Conservation (phyloP, 352 stramenopile genomes). For the Phytophthora cryptogea region DNA sequence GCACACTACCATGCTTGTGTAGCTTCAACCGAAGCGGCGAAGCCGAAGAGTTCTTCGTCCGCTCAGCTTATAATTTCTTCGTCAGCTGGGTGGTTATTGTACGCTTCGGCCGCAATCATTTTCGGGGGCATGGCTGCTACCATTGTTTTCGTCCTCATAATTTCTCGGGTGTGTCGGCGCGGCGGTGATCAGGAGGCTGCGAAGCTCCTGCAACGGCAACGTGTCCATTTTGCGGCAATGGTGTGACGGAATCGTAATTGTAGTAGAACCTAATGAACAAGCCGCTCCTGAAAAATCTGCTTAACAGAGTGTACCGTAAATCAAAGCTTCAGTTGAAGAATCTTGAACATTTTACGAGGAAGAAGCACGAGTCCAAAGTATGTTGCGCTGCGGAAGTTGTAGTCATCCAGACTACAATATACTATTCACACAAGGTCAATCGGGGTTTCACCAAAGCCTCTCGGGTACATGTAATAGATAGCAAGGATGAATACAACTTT, state of each 20-base stretch:
- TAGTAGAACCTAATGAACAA: background rate
- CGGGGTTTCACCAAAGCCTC: no score
- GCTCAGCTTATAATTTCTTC: slow-evolving; percentile 17
- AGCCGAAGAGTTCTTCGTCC: slow-evolving; percentile 10
- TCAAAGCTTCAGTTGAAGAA: no score
- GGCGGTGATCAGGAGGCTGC: slow-evolving; percentile 19
- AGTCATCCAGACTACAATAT: no score
- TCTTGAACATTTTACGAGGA: no score
- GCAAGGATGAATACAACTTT: no score
- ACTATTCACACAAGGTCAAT: no score
- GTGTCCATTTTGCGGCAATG: slow-evolving; percentile 34
- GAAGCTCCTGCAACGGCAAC: slow-evolving; percentile 29
- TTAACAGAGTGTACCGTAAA: no score
- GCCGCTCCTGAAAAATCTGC: no score
- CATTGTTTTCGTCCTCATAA: slow-evolving; percentile 23
- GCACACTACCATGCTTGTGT: slow-evolving; percentile 64
- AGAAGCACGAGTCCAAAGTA: no score
- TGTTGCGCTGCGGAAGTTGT: no score
- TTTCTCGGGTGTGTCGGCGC: slow-evolving; percentile 24
- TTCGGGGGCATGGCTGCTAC: slow-evolving; percentile 18
- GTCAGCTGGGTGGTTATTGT: slow-evolving; percentile 21
- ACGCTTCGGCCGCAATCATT: slow-evolving; percentile 16
- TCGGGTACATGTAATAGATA: no score
- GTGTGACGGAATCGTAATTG: slow-evolving; percentile 7
- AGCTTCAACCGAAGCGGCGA: slow-evolving; percentile 15